phyloP scores from a whole-genome alignment of 1,284 basidiomycete genomes.

The Stygiomarasmius scandens region DNA sequence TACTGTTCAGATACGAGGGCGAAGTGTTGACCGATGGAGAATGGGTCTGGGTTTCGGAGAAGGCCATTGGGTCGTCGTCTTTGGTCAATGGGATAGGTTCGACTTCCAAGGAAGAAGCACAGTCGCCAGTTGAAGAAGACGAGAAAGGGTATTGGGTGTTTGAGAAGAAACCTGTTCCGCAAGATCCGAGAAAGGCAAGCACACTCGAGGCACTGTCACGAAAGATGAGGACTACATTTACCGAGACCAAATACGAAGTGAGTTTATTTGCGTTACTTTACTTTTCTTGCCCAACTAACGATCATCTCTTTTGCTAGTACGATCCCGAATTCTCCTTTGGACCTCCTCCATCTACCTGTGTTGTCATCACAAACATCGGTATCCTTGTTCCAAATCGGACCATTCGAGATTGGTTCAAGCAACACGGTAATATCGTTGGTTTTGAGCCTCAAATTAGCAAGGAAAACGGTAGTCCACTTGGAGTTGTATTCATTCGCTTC shows the following conservation, averaged over 20 bases:
- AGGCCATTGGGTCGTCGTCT: neutral
- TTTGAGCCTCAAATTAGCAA: slow-evolving; percentile 85
- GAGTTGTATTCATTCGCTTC: slow-evolving; percentile 82
- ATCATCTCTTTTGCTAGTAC: slow-evolving; percentile 48
- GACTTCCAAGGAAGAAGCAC: neutral
- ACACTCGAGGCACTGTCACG: neutral
- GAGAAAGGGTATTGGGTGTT: slow-evolving; percentile 16
- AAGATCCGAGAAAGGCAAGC: slow-evolving; percentile 54
- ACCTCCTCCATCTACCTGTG: slow-evolving; percentile 73
- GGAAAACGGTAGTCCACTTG: slow-evolving; percentile 80
- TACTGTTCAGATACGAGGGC: slow-evolving; percentile 57
- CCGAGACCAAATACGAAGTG: slow-evolving; percentile 65
- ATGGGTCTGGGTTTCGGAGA: slow-evolving; percentile 17
- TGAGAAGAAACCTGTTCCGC: slow-evolving; percentile 12
- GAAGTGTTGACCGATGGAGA: slow-evolving; percentile 53
- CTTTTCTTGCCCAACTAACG: neutral
- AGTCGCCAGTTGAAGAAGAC: neutral
- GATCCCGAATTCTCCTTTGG: slow-evolving; percentile 73
- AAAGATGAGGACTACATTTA: slow-evolving; percentile 43
- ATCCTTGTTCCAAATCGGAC: slow-evolving; percentile 69
- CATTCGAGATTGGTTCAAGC: slow-evolving; percentile 70
- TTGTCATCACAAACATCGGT: slow-evolving; percentile 77
- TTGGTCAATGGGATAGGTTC: neutral
- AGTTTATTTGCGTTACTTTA: slow-evolving; percentile 30
- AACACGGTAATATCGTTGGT: slow-evolving; percentile 68